Evolutionary conservation across 306 rosid genomes (phyloP).

Genomic region (Prunus salicina): DNA sequence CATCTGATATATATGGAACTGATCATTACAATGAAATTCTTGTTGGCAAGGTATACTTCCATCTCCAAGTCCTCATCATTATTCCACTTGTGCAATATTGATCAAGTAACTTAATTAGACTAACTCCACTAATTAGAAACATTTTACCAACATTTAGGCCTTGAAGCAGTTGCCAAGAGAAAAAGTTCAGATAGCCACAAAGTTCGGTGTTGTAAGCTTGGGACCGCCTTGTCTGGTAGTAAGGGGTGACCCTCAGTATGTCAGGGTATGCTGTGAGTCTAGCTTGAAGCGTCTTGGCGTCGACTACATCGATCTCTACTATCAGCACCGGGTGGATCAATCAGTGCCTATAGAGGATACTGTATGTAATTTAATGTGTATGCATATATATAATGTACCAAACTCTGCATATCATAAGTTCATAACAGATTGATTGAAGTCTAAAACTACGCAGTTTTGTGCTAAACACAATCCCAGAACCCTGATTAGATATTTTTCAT

Average conservation of each 20-base stretch:
- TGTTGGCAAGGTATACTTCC: slow-evolving; percentile 28
- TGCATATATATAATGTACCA: neutral
- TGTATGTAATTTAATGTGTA: slow-evolving; percentile 9
- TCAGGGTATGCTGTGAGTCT: slow-evolving; percentile 51
- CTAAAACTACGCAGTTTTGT: neutral
- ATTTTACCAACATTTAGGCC: slow-evolving; percentile 36
- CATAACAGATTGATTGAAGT: too few relatives aligned
- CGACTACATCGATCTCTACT: slow-evolving; percentile 65
- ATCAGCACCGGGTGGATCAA: slow-evolving; percentile 69
- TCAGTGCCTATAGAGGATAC: slow-evolving; percentile 66
- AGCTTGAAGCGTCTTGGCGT: slow-evolving; percentile 71
- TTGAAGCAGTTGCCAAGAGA: slow-evolving; percentile 67
- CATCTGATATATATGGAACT: slow-evolving; percentile 31
- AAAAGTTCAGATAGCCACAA: slow-evolving; percentile 65
- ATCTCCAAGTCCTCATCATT: too few relatives aligned
- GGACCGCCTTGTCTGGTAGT: slow-evolving; percentile 20
- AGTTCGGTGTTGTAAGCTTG: slow-evolving; percentile 55
- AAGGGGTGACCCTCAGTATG: slow-evolving; percentile 70
- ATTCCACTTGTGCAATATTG: neutral
- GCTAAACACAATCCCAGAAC: neutral
- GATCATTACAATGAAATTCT: slow-evolving; percentile 29
- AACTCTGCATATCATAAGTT: too few relatives aligned
- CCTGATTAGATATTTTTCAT: neutral
- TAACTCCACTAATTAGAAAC: neutral
- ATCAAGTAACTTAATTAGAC: neutral